phyloP scores from a whole-genome alignment of 2,329 filamentous ascomycete species.

The Alternaria triticimaculans region DNA sequence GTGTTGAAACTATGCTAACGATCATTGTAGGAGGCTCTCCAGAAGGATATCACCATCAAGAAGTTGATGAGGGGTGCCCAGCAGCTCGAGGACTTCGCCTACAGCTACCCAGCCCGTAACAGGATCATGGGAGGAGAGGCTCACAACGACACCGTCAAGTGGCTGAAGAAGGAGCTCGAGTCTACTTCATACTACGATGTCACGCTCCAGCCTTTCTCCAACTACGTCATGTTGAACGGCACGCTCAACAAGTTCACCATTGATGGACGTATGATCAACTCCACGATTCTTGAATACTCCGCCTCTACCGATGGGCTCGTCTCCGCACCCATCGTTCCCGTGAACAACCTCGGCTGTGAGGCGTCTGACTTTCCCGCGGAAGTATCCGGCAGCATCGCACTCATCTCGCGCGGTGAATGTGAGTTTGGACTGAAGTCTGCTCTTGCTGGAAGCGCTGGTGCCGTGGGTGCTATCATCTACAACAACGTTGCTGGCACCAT shows the following conservation, averaged over 20 bases:
- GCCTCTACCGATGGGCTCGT: conserved; percentile 31
- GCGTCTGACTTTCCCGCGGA: conserved; percentile 66
- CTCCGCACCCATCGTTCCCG: conserved; percentile 32
- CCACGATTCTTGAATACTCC: conserved; percentile 33
- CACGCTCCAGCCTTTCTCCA: conserved; percentile 37
- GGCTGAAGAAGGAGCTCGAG: conserved; percentile 42
- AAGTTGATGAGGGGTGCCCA: conserved; percentile 39
- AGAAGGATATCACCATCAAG: conserved; percentile 33
- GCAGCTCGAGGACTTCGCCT: conserved; percentile 48
- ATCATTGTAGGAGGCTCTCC: conserved; percentile 30
- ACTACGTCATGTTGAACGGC: conserved; percentile 29
- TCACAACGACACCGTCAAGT: conserved; percentile 51
- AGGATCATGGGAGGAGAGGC: conserved; percentile 47
- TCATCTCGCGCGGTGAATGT: conserved; percentile 74
- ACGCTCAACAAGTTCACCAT: conserved; percentile 28
- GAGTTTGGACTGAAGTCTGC: conserved; percentile 74
- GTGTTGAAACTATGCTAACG: conserved; percentile 9
- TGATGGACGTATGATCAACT: conserved; percentile 15
- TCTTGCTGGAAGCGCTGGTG: conserved; percentile 71
- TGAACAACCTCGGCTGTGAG: conserved; percentile 41
- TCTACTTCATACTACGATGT: conserved; percentile 47
- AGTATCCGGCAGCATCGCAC: conserved; percentile 69
- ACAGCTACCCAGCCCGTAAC: conserved; percentile 46
- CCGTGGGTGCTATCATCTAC: conserved; percentile 74
- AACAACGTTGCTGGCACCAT: conserved; percentile 68